Conservation (phyloP, 2,329 filamentous ascomycete genomes). For the Colletotrichum abscissum region DNA sequence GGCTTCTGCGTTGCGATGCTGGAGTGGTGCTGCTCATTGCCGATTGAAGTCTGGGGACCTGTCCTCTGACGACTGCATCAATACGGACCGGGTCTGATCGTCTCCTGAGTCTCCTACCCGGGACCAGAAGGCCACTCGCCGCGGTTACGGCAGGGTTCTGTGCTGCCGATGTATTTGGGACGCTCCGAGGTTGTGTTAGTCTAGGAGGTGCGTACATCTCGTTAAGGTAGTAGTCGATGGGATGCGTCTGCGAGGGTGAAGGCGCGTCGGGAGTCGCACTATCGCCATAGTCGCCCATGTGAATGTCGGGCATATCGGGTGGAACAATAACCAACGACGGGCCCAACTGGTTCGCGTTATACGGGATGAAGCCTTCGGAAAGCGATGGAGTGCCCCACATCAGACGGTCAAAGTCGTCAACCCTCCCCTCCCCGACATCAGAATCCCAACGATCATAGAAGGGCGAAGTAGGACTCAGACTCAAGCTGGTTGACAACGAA, state of each 20-base stretch:
- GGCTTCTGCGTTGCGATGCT: not conserved
- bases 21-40: not conserved
- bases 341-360: not conserved
- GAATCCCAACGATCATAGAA: slow-evolving; percentile 14
- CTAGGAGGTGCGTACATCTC: not conserved
- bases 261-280: not conserved
- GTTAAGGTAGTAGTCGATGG: slow-evolving; percentile 7
- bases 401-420: not conserved
- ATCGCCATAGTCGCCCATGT: not conserved
- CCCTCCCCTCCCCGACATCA: not conserved
- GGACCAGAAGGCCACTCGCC: not conserved
- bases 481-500: not conserved
- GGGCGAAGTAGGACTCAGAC: slow-evolving; percentile 9
- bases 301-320: not conserved
- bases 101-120: not conserved
- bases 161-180: not conserved
- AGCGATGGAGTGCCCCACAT: not conserved
- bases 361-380: not conserved
- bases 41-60: not conserved
- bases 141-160: not conserved
- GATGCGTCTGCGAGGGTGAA: not conserved
- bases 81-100: not conserved
- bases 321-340: slow-evolving; percentile 16
- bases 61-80: not conserved
- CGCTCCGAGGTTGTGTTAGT: not conserved